Conservation (phyloP, 192 early-diverging fungal species). For the Coemansia sp. region DNA sequence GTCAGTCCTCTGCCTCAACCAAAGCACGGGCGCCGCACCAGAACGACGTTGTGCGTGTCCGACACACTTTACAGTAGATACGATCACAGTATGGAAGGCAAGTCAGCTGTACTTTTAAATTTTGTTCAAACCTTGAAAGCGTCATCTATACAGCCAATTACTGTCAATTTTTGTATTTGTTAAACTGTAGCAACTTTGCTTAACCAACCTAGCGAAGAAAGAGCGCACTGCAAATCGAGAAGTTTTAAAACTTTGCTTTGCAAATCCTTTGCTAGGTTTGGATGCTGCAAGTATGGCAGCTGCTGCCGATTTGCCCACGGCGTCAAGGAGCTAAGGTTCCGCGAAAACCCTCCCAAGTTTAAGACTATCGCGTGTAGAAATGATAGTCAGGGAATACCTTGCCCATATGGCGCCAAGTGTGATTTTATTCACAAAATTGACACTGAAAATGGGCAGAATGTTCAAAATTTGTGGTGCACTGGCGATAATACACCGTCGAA, state of each 20-base stretch:
- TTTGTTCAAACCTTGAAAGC: no score
- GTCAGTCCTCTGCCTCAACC: no score
- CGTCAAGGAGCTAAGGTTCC: slow-evolving; percentile 16
- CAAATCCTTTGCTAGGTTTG: slow-evolving; percentile 9
- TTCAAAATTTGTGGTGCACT: background rate
- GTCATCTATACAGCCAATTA: no score
- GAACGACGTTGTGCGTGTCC: no score
- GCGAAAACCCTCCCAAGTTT: slow-evolving; percentile 28
- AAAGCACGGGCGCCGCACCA: no score
- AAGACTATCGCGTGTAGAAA: slow-evolving; percentile 37
- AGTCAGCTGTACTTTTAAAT: no score
- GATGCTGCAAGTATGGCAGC: slow-evolving; percentile 20
- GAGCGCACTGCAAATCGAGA: background rate
- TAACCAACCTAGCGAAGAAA: background rate
- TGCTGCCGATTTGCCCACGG: slow-evolving; percentile 46
- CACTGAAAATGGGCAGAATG: background rate
- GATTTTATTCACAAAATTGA: slow-evolving; percentile 37
- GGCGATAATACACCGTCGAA: background rate
- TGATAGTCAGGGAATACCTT: slow-evolving; percentile 8
- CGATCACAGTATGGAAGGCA: no score
- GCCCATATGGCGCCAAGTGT: slow-evolving; percentile 42
- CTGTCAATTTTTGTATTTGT: background rate
- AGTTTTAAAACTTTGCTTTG: slow-evolving; percentile 44
- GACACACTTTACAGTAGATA: no score
- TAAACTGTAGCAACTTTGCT: background rate